Base-by-base conservation (phyloP, 208 protist genomes). In the Zelonia costaricensis region DNA sequence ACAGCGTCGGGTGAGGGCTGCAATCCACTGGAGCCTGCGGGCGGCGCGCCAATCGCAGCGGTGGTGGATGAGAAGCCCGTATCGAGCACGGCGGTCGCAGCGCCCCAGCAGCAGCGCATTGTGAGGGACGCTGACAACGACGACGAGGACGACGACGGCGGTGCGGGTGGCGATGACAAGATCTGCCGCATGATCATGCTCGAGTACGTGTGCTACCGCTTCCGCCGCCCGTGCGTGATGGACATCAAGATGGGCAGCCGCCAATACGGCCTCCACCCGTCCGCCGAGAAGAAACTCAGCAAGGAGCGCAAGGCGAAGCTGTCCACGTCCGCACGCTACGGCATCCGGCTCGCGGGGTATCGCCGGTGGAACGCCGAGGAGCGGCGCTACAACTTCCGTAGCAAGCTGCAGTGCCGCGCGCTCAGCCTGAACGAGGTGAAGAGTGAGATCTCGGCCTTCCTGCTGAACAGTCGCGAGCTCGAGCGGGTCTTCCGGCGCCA, bases 181-280 rank as follows among this genome's bases (percentile, higher is more conserved):
- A 44, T 74, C 20, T 70, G 62, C 35, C 69, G 83, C 30, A 88
- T 95, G 83, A 89, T 93, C 46, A 78, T 81, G 33, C 69, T 95
- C 13, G 85, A 95, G 70, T 84, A 95, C 47, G 75, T 92, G 20
- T 93, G 89, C 78, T 80, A 82, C 58, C 74, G 77, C 56, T 93
- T 95, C 54, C 55, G 44, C 10, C 78, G 66, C 18, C 86, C 85
- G 0, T 95, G 89, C 48, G 79, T 95, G 36, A 68, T 95, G 47
- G 89, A 95, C 55, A 76, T 93, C 10, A 95, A 95, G 71, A 95
- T 95, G 84, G 89, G 89, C 23, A 74, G 64, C 23, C 78, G 89
- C 1, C 89, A 95, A 76, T 93, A 93, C 53, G 89, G 89, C 16
- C 67, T 95, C 18, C 72, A 90, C 63, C 76, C 89, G 8, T 68